phyloP scores from a whole-genome alignment of 306 rosid species.

The Alnus rubra region DNA sequence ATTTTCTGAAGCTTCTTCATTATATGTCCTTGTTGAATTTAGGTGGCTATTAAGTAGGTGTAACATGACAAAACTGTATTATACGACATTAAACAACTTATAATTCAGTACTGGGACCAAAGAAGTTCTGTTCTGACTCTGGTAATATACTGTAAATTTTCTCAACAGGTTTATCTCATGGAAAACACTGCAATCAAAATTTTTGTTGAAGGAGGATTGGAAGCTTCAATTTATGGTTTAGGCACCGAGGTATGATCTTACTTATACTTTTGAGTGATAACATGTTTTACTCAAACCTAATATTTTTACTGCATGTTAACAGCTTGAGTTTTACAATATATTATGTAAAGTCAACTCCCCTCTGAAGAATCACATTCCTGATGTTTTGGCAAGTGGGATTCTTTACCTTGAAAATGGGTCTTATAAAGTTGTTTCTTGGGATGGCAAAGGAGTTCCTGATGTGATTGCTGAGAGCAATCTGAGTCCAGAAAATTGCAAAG shows the following conservation, averaged over 20 bases:
- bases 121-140: conserved; percentile 23
- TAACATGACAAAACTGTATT: conserved; percentile 14
- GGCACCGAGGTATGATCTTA: conserved; percentile 80
- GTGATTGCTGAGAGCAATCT: conserved; percentile 61
- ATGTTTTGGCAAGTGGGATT: conserved; percentile 70
- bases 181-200: conserved; percentile 66
- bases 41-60: background rate
- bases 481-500: conserved; percentile 35
- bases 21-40: background rate
- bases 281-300: conserved; percentile 36
- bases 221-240: conserved; percentile 75
- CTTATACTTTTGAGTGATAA: conserved; percentile 20
- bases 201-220: conserved; percentile 87
- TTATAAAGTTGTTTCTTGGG: conserved; percentile 69
- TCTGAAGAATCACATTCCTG: conserved; percentile 67
- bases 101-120: conserved; percentile 7
- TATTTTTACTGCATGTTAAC: conserved; percentile 36
- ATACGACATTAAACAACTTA: conserved; percentile 13
- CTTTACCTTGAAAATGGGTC: conserved; percentile 70
- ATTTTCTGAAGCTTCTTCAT: background rate
- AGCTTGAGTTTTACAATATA: conserved; percentile 78
- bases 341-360: conserved; percentile 64
- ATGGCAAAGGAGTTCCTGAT: conserved; percentile 70
- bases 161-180: conserved; percentile 76
- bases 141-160: conserved; percentile 27